A percentile compares a stretch with the other conserved stretches of the same genome.
Conservation (phyloP, 305 asterid species). For the Andrographis paniculata region DNA sequence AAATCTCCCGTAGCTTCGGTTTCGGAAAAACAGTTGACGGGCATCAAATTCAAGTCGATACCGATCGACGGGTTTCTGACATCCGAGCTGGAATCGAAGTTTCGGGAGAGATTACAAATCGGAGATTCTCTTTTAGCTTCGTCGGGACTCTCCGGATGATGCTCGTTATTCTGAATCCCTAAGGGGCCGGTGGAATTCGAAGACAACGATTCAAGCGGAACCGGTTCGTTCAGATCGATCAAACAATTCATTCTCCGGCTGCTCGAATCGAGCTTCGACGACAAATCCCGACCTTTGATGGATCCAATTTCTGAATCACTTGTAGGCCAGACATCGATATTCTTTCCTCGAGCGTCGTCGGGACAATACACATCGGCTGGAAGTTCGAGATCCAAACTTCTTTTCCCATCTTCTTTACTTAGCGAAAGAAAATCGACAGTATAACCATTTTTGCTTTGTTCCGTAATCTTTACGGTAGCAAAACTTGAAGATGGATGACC, state of each 20-base stretch:
- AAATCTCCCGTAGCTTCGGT: constrained; percentile 16
- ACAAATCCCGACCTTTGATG: constrained; percentile 20
- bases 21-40: constrained; percentile 23
- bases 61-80: constrained; percentile 17
- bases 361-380: constrained; percentile 32
- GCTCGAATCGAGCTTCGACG: constrained; percentile 24
- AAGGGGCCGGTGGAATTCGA: constrained; percentile 24
- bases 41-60: constrained; percentile 41
- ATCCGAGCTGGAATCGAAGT: constrained; percentile 20
- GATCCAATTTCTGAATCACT: constrained; percentile 26
- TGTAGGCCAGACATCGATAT: constrained; percentile 15
- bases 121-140: constrained; percentile 18
- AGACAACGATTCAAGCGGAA: constrained; percentile 27
- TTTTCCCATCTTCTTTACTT: constrained; percentile 23
- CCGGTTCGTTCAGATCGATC: constrained; percentile 74
- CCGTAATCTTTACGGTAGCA: constrained; percentile 19
- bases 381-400: constrained; percentile 39
- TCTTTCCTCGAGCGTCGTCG: constrained; percentile 29
- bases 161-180: constrained; percentile 17
- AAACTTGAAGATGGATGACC: constrained; percentile 26
- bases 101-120: constrained; percentile 13
- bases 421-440: constrained; percentile 20
- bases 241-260: constrained; percentile 22
- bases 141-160: constrained; percentile 17
- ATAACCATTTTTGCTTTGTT: constrained; percentile 14